A percentile compares a stretch with the other conserved stretches of the same genome.
phyloP scores from a whole-genome alignment of 2,329 filamentous ascomycete species.

The Fusarium sp. region DNA sequence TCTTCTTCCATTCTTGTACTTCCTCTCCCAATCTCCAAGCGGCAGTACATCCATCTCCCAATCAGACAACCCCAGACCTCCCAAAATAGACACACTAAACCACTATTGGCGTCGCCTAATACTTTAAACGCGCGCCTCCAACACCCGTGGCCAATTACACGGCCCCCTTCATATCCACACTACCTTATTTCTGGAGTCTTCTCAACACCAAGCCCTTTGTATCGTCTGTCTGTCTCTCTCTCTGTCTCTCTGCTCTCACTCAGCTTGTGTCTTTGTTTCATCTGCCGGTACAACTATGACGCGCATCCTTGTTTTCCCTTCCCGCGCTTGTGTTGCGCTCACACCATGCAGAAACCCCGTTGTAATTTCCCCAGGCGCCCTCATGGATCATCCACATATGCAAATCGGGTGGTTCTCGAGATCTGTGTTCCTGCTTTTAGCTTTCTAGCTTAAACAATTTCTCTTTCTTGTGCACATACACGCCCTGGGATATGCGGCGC shows the following conservation, averaged over 20 bases:
- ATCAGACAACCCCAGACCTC: conserved; percentile 2
- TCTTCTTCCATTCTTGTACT: conserved; percentile 20
- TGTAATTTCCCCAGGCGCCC: conserved; percentile 40
- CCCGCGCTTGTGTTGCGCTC: conserved; percentile 21
- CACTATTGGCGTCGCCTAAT: conserved; percentile 29
- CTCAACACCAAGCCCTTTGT: conserved; percentile 32
- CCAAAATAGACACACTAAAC: conserved; percentile 40
- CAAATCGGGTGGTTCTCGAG: conserved; percentile 41
- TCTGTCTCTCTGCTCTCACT: not conserved
- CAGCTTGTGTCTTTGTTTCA: conserved; percentile 4
- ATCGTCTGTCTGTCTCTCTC: not conserved
- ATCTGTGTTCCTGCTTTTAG: conserved; percentile 3
- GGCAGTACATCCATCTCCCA: conserved; percentile 28
- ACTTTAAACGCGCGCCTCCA: conserved; percentile 42
- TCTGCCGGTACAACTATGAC: conserved; percentile 32
- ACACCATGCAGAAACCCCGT: conserved; percentile 40
- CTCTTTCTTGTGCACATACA: not conserved
- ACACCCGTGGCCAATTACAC: conserved; percentile 24
- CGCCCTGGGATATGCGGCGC: conserved; percentile 22
- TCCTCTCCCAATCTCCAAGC: not conserved
- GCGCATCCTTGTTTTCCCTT: conserved; percentile 22
- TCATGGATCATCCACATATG: conserved; percentile 14
- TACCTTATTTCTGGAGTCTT: conserved; percentile 1
- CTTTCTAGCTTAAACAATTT: not conserved
- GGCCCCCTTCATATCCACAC: conserved; percentile 14